Percentiles rank a stretch among this genome's conserved stretches.
Evolutionary conservation across 2,329 filamentous ascomycete species (phyloP).

Genomic region (Colletotrichum tropicicola): DNA sequence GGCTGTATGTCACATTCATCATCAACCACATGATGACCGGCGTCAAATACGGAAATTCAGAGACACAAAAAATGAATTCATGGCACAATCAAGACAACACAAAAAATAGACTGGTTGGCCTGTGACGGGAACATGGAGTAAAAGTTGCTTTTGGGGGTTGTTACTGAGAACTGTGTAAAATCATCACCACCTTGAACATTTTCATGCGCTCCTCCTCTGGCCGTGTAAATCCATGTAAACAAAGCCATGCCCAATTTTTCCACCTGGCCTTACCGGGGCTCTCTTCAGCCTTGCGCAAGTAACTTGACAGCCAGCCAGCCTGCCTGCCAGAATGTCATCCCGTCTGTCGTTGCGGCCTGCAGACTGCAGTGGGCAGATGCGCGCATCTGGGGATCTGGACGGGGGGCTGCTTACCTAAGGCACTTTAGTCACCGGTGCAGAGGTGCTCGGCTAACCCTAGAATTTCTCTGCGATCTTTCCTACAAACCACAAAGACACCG

Average conservation of each 20-base stretch:
- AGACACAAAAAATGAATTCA: slow-evolving; percentile 51
- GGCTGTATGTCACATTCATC: slow-evolving; percentile 72
- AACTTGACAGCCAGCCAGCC: neutral
- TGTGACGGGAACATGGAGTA: slow-evolving; percentile 31
- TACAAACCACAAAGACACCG: slow-evolving; percentile 30
- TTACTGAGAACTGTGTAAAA: slow-evolving; percentile 21
- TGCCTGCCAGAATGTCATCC: neutral
- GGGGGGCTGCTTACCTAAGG: slow-evolving; percentile 49
- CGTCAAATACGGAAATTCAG: slow-evolving; percentile 73
- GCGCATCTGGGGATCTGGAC: neutral
- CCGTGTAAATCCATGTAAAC: no score
- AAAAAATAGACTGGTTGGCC: slow-evolving; percentile 31
- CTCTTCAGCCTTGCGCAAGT: neutral
- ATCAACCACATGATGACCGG: slow-evolving; percentile 63
- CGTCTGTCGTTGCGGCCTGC: neutral
- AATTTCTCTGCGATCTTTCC: slow-evolving; percentile 49
- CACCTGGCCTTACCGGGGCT: no score
- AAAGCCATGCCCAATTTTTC: no score
- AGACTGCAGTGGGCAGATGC: neutral
- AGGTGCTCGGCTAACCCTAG: slow-evolving; percentile 53
- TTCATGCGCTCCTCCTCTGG: no score
- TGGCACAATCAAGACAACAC: slow-evolving; percentile 34
- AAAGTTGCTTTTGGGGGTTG: slow-evolving; percentile 25
- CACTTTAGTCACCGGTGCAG: slow-evolving; percentile 43
- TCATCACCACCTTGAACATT: slow-evolving; percentile 11